These are phyloP conservation scores for Schizochytrium sp. DNA, from an alignment of 108 stramenopile genomes.

Conservation along the genomic window DNA sequence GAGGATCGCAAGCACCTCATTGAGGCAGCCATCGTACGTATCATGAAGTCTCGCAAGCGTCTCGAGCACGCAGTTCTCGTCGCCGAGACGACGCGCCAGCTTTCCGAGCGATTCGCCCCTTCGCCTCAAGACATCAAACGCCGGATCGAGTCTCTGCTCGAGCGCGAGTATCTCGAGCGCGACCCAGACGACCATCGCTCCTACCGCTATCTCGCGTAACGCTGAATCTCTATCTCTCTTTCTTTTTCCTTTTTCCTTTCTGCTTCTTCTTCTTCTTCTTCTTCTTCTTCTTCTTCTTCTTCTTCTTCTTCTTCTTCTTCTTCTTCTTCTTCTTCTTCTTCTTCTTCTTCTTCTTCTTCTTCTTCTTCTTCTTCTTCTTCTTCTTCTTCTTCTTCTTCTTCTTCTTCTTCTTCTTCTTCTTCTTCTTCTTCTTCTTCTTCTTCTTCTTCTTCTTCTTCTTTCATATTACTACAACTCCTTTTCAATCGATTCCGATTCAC, in stretches of 20 bases:
- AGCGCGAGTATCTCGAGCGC: conserved; percentile 90
- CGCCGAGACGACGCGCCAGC: conserved; percentile 76
- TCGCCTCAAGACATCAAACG: conserved; percentile 84
- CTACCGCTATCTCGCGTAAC: conserved; percentile 76
- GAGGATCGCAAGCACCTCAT: conserved; percentile 64
- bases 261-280: background rate
- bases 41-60: conserved; percentile 90
- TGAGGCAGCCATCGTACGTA: conserved; percentile 88
- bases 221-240: background rate
- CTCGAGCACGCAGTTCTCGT: conserved; percentile 86
- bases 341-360: background rate
- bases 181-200: conserved; percentile 65
- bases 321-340: background rate
- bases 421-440: background rate
- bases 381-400: background rate
- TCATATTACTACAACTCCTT: no score
- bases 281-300: background rate
- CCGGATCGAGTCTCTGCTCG: conserved; percentile 86
- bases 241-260: background rate
- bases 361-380: background rate
- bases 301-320: background rate
- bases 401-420: background rate
- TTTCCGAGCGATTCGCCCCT: conserved; percentile 70
- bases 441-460: background rate
- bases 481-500: no score